Evolutionary conservation across 306 rosid species (phyloP).

Genomic region (Ormosia emarginata): DNA sequence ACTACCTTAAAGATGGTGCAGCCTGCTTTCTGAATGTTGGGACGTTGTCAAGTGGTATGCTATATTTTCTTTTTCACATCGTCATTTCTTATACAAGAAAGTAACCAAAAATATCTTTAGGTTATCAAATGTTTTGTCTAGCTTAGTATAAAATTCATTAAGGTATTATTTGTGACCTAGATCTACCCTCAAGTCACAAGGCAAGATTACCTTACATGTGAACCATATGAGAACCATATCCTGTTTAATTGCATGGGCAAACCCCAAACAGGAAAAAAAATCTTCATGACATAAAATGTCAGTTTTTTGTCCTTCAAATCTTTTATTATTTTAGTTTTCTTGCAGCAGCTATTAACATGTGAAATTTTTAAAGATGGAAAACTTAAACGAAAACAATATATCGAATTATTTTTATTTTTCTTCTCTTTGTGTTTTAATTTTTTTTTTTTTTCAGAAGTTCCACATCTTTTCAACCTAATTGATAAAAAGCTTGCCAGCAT

Average conservation of each 20-base stretch:
- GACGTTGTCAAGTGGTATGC: conserved; percentile 63
- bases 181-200: not conserved
- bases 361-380: not conserved
- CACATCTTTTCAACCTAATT: not conserved
- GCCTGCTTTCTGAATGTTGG: conserved; percentile 82
- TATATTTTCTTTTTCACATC: conserved; percentile 2
- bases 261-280: not conserved
- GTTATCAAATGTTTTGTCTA: not conserved
- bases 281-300: not conserved
- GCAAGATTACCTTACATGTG: not conserved
- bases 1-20: conserved; percentile 81
- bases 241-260: not conserved
- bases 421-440: not conserved
- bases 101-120: not conserved
- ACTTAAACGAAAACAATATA: not conserved
- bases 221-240: not conserved
- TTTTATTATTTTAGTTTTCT: too few species aligned
- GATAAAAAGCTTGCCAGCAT: not conserved
- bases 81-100: not conserved
- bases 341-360: too few species aligned
- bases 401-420: not conserved
- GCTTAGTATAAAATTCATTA: conserved; percentile 14
- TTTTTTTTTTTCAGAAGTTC: not conserved
- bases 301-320: not conserved
- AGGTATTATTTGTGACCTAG: not conserved